A percentile compares a stretch with the other conserved stretches of the same genome.
These are phyloP conservation scores for Arachis stenosperma DNA, from an alignment of 306 rosid genomes.

Conservation along the genomic window DNA sequence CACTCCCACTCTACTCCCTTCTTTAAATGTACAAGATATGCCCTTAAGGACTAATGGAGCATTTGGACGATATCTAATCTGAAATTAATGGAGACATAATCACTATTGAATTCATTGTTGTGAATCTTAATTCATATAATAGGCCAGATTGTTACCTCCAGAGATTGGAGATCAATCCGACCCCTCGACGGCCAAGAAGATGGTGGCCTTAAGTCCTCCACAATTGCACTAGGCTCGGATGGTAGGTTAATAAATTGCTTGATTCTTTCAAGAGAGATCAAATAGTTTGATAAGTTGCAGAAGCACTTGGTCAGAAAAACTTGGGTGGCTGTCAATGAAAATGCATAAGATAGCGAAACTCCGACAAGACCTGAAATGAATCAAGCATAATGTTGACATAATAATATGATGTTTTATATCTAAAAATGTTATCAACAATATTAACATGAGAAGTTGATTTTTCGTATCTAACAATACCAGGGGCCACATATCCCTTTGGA, in stretches of 20 bases:
- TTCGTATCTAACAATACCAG: conserved; percentile 46
- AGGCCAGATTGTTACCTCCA: conserved; percentile 45
- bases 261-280: conserved; percentile 73
- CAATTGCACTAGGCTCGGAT: conserved; percentile 57
- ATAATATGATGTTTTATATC: too few relatives aligned
- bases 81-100: conserved; percentile 3
- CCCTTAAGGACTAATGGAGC: conserved; percentile 66
- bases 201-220: conserved; percentile 60
- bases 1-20: conserved; percentile 64
- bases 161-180: conserved; percentile 56
- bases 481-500: conserved; percentile 56
- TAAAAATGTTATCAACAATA: not conserved
- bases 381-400: not conserved
- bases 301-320: conserved; percentile 50
- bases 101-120: not conserved
- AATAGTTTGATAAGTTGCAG: conserved; percentile 56
- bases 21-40: conserved; percentile 65
- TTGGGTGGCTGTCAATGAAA: conserved; percentile 49
- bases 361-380: conserved; percentile 69
- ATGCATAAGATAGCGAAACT: conserved; percentile 68
- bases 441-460: not conserved
- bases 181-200: conserved; percentile 73
- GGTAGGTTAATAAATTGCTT: conserved; percentile 77
- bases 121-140: not conserved
- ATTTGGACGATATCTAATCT: conserved; percentile 66